phyloP scores from a whole-genome alignment of 2,329 filamentous ascomycete species.

The Colletotrichum falcatum region DNA sequence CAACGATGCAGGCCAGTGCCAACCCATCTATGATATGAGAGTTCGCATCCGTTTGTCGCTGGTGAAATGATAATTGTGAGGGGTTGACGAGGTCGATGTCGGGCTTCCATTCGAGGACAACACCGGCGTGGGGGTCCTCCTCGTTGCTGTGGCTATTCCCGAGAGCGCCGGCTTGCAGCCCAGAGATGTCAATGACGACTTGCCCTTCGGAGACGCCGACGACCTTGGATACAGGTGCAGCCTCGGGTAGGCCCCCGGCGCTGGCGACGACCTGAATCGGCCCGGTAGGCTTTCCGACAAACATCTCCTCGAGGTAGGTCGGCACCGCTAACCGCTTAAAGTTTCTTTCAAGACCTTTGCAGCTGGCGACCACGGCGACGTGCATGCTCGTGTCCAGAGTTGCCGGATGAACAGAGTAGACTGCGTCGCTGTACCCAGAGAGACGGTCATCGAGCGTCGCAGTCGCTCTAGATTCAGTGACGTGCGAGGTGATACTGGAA shows the following conservation, averaged over 20 bases:
- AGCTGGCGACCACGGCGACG: slow-evolving; percentile 45
- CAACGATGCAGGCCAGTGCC: slow-evolving; percentile 29
- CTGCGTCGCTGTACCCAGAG: background rate
- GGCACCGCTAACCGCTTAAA: slow-evolving; percentile 15
- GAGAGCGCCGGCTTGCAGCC: slow-evolving; percentile 11
- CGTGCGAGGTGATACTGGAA: slow-evolving; percentile 31
- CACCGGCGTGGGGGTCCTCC: slow-evolving; percentile 20
- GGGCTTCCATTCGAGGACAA: slow-evolving; percentile 29
- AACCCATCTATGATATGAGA: background rate
- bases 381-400: slow-evolving; percentile 52
- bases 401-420: slow-evolving; percentile 53
- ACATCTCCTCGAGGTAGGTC: slow-evolving; percentile 22
- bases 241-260: background rate
- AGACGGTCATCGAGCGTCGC: slow-evolving; percentile 11
- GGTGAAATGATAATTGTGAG: background rate
- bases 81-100: slow-evolving; percentile 22
- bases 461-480: slow-evolving; percentile 3
- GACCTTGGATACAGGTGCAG: background rate
- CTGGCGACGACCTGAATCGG: slow-evolving; percentile 4
- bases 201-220: slow-evolving; percentile 6
- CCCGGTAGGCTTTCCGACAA: slow-evolving; percentile 9
- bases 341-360: slow-evolving; percentile 18
- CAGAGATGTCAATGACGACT: slow-evolving; percentile 29
- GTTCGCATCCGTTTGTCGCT: background rate
- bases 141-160: too few relatives aligned